phyloP scores from a whole-genome alignment of 2,329 filamentous ascomycete species.

The Apiospora hydei region DNA sequence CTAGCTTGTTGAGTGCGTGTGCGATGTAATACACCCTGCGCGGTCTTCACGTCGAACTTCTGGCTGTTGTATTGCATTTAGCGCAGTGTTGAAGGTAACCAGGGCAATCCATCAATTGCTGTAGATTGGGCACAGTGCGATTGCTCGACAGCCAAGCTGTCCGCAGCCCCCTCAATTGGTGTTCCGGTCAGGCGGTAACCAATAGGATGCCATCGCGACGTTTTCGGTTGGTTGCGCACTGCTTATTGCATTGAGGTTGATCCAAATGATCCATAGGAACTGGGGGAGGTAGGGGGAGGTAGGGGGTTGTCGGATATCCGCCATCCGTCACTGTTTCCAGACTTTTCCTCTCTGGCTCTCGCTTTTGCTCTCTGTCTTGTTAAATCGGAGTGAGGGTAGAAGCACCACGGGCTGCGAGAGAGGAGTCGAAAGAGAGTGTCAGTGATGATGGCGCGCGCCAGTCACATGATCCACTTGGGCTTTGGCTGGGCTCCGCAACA shows the following conservation, averaged over 20 bases:
- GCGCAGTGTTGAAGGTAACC: background rate
- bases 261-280: background rate
- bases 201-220: background rate
- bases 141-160: background rate
- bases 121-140: constrained; percentile 15
- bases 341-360: too few relatives aligned
- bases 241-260: background rate
- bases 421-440: background rate
- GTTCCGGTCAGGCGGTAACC: background rate
- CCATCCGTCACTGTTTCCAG: background rate
- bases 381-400: background rate
- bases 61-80: background rate
- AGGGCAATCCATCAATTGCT: background rate
- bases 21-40: background rate
- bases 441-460: background rate
- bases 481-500: too few relatives aligned
- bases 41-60: too few relatives aligned
- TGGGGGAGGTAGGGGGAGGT: background rate
- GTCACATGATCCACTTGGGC: too few relatives aligned
- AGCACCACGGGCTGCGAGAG: background rate
- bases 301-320: background rate
- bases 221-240: constrained; percentile 12
- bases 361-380: background rate
- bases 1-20: background rate
- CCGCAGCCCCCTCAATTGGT: background rate